Base-by-base conservation (phyloP, 2,329 filamentous ascomycete genomes). In the Exophiala alcalophila region DNA sequence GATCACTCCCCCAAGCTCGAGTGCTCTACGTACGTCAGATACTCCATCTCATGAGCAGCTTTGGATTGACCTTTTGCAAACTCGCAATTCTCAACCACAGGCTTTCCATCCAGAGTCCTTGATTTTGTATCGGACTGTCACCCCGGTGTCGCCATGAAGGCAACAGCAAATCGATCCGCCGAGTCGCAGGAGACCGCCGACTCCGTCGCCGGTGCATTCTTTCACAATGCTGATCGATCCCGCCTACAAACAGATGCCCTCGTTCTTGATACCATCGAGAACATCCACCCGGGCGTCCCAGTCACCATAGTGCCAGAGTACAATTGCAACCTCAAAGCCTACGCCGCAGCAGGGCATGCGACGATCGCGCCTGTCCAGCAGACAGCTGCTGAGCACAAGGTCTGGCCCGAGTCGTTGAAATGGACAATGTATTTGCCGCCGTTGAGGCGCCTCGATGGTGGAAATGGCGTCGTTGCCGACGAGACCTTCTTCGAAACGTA, bases 331-430 rank as follows among this genome's bases (percentile, higher is more conserved):
- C 56, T 71, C 9, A 61, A 65, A 16, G 56, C 63, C 26, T 72
- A 71, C 42, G 67, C 68, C 4, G 59, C 58, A 1, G 61, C 68
- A 4, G 69, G 69, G 7, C 59, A 61, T 50, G 69, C 68, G 19
- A 25, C 33, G 6, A 38, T 50, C 15, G 40, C 45, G 15, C 11
- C 37, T 12, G 25, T 35, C 24, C 14, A 36, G 15, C 12, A 7
- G 12, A 15, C 14, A 26, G 11, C 18, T 26, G 18, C 25, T 11
- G 31, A 23, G 4, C 30, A 16, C 14, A 36, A 45, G 23, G 23
- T 40, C 7, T 49, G 30, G 28, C 50, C 50, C 11, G 24, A 44
- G 3, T 37, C 47, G 9, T 28, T 57, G n/a, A 49, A 46, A 37
- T 55, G 52, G 52, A 45, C 43, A 4, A 1, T 46, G 5, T 57